Evolutionary conservation across 192 early-diverging fungal genomes (phyloP).

Genomic region (Dissophora ornata): DNA sequence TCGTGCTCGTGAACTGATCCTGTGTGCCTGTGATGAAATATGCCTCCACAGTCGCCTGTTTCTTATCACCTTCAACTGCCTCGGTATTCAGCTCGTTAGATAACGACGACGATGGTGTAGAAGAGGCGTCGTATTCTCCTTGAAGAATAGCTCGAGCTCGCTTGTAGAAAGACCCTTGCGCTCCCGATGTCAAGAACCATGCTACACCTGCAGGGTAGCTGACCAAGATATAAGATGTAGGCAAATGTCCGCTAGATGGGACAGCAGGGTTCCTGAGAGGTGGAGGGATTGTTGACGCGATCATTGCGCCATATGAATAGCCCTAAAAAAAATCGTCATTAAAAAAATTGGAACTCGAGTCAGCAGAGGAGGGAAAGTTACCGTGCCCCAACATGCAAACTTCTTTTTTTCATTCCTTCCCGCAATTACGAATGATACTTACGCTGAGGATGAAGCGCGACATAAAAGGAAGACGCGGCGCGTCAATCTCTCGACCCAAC

Average conservation of each 20-base stretch:
- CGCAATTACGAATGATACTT: too few relatives aligned
- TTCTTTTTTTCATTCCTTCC: too few relatives aligned
- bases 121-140: background rate
- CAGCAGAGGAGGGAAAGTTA: background rate
- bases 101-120: background rate
- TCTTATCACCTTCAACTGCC: background rate
- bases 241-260: conserved; percentile 26
- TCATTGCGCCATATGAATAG: conserved; percentile 45
- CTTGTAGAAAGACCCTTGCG: conserved; percentile 27
- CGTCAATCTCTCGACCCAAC: conserved; percentile 29
- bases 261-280: conserved; percentile 29
- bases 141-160: conserved; percentile 27
- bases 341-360: background rate
- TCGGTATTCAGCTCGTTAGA: background rate
- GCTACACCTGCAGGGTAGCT: conserved; percentile 50
- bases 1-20: conserved; percentile 48
- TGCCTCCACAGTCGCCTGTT: conserved; percentile 18
- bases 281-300: conserved; percentile 48
- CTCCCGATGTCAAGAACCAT: conserved; percentile 47
- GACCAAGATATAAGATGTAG: conserved; percentile 41
- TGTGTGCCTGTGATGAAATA: conserved; percentile 46
- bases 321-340: conserved; percentile 7
- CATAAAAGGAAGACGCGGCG: conserved; percentile 33
- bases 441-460: conserved; percentile 48
- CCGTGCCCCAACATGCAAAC: background rate